Conservation (phyloP, 768 basidiomycete species). For the Austroboletus eburneus region DNA sequence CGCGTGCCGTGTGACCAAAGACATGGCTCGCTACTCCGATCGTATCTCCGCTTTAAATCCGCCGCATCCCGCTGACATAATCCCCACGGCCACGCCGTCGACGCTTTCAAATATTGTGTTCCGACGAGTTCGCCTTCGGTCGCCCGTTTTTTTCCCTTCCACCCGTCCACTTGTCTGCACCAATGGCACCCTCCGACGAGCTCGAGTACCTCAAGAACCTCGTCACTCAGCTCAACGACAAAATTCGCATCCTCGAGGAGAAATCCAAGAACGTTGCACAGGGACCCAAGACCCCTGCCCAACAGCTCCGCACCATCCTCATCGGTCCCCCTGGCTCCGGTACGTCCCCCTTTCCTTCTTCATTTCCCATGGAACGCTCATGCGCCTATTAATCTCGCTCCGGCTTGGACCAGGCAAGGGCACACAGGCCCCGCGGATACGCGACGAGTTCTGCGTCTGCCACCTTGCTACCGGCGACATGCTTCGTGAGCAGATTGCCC, state of each 20-base stretch:
- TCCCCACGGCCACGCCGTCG: background rate
- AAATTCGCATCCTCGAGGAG: constrained; percentile 77
- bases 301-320: constrained; percentile 86
- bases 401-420: constrained; percentile 77
- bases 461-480: constrained; percentile 99
- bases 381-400: background rate
- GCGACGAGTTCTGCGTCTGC: constrained; percentile 91
- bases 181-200: constrained; percentile 69
- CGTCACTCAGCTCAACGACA: constrained; percentile 84
- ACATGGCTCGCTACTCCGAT: background rate
- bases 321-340: constrained; percentile 97
- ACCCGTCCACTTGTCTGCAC: background rate
- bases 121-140: background rate
- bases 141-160: background rate
- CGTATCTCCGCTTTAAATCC: constrained; percentile 22
- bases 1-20: too few relatives aligned
- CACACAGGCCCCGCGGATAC: constrained; percentile 93
- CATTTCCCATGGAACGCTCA: background rate
- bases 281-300: constrained; percentile 55
- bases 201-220: constrained; percentile 94
- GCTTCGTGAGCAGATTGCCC: constrained; percentile 88
- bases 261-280: constrained; percentile 49
- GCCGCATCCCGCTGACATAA: constrained; percentile 6
- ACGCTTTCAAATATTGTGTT: too few relatives aligned
- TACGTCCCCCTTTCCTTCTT: constrained; percentile 34